Evolutionary conservation across 495 filamentous ascomycete genomes (phyloP).

Genomic region (Penicillium roqueforti): DNA sequence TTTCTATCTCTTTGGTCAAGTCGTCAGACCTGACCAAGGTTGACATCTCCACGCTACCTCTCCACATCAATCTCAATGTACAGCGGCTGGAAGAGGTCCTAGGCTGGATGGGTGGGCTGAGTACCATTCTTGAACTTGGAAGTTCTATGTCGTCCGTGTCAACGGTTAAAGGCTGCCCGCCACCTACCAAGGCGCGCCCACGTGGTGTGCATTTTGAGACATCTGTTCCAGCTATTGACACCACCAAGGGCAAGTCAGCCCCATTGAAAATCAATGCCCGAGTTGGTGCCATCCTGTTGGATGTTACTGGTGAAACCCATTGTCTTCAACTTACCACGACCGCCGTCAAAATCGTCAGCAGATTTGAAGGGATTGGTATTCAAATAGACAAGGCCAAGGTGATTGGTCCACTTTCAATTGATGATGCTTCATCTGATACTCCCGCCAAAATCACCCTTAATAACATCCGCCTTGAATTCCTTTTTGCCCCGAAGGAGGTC

Average conservation of each 20-base stretch:
- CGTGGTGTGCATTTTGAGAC: slow-evolving; percentile 73
- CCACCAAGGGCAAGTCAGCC: slow-evolving; percentile 22
- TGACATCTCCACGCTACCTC: slow-evolving; percentile 75
- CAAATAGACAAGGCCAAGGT: slow-evolving; percentile 72
- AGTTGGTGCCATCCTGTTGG: slow-evolving; percentile 69
- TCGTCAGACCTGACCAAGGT: slow-evolving; percentile 50
- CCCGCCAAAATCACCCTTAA: slow-evolving; percentile 53
- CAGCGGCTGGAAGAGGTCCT: slow-evolving; percentile 81
- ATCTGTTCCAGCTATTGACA: slow-evolving; percentile 17
- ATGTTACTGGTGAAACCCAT: slow-evolving; percentile 72
- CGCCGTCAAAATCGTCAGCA: slow-evolving; percentile 71
- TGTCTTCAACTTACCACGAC: slow-evolving; percentile 69
- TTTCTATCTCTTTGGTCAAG: slow-evolving; percentile 57
- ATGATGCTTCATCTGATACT: slow-evolving; percentile 41
- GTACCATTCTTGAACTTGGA: slow-evolving; percentile 82
- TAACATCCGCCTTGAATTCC: slow-evolving; percentile 69
- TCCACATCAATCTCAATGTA: slow-evolving; percentile 74
- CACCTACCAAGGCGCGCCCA: slow-evolving; percentile 28
- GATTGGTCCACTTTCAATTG: slow-evolving; percentile 58
- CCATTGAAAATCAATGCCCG: slow-evolving; percentile 68
- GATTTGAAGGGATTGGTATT: slow-evolving; percentile 63
- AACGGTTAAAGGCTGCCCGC: slow-evolving; percentile 43
- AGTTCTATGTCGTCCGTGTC: slow-evolving; percentile 75
- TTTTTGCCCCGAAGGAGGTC: slow-evolving; percentile 64
- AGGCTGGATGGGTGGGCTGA: slow-evolving; percentile 85